phyloP scores from a whole-genome alignment of 495 filamentous ascomycete genomes.

The Mycothermus thermophilus region DNA sequence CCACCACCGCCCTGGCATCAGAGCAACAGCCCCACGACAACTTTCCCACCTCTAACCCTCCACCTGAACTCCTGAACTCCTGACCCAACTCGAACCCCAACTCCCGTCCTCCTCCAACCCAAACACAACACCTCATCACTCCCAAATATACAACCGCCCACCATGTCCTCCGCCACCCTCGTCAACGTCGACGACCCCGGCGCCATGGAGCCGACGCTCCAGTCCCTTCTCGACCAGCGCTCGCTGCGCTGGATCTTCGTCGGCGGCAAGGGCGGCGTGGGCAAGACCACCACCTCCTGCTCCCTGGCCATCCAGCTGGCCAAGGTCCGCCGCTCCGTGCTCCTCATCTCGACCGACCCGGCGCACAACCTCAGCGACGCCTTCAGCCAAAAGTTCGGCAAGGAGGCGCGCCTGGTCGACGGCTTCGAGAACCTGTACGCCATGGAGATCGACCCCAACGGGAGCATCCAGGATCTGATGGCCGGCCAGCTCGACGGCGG shows the following conservation, averaged over 20 bases:
- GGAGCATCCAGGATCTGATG: constrained; percentile 90
- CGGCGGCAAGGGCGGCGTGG: constrained; percentile 97
- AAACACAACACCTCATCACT: no score
- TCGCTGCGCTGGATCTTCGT: constrained; percentile 98
- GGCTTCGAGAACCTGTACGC: constrained; percentile 90
- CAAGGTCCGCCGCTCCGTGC: constrained; percentile 83
- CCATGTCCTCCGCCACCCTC: constrained; percentile 49
- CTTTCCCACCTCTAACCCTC: no score
- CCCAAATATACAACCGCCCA: no score
- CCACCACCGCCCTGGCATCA: no score
- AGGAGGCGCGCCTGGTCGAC: constrained; percentile 85
- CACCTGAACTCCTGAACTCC: background rate
- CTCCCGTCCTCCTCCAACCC: background rate
- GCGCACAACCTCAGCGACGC: constrained; percentile 98
- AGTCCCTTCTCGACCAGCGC: constrained; percentile 86
- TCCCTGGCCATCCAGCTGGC: constrained; percentile 97
- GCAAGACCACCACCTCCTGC: constrained; percentile 97
- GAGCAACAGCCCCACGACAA: no score
- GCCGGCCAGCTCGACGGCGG: constrained; percentile 61
- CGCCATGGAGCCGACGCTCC: constrained; percentile 76
- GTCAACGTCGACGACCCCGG: constrained; percentile 57
- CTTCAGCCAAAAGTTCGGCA: constrained; percentile 97
- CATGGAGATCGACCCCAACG: constrained; percentile 99
- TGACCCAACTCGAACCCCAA: background rate
- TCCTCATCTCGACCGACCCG: constrained; percentile 96